A percentile compares a stretch with the other conserved stretches of the same genome.
These are phyloP conservation scores for Trametes polyzona DNA, from an alignment of 1,284 basidiomycete genomes.

Conservation along the genomic window DNA sequence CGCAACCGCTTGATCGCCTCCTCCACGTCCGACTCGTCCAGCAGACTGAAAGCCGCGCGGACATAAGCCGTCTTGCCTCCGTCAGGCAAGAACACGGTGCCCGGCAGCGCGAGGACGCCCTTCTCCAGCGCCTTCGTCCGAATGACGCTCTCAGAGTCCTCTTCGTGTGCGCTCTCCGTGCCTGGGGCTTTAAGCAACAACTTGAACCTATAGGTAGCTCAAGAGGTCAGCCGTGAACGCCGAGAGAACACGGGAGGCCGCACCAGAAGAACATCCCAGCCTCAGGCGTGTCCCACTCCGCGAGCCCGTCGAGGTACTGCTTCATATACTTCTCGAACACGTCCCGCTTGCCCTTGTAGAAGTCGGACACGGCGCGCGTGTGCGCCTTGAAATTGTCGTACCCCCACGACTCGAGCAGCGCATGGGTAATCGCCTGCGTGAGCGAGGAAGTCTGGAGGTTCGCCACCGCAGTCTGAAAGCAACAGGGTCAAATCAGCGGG, in stretches of 20 bases:
- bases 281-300: conserved; percentile 84
- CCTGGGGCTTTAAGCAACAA: conserved; percentile 46
- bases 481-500: conserved; percentile 13
- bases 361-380: conserved; percentile 71
- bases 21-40: conserved; percentile 72
- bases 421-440: conserved; percentile 76
- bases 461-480: conserved; percentile 61
- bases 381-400: conserved; percentile 81
- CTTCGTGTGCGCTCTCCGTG: conserved; percentile 45
- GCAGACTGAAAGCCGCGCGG: conserved; percentile 79
- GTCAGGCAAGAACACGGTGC: conserved; percentile 77
- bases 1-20: conserved; percentile 75
- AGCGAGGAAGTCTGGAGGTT: conserved; percentile 84
- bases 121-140: conserved; percentile 77
- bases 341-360: conserved; percentile 83
- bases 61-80: conserved; percentile 74
- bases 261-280: conserved; percentile 94
- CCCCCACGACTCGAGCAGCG: conserved; percentile 80
- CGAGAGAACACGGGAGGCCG: conserved; percentile 32
- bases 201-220: conserved; percentile 63
- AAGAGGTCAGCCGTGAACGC: not conserved
- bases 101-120: conserved; percentile 91
- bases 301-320: conserved; percentile 76
- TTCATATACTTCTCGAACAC: conserved; percentile 80
- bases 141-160: conserved; percentile 80